These are phyloP conservation scores for Aspergillus sclerotioniger DNA, from an alignment of 495 filamentous ascomycete species.

Conservation along the genomic window DNA sequence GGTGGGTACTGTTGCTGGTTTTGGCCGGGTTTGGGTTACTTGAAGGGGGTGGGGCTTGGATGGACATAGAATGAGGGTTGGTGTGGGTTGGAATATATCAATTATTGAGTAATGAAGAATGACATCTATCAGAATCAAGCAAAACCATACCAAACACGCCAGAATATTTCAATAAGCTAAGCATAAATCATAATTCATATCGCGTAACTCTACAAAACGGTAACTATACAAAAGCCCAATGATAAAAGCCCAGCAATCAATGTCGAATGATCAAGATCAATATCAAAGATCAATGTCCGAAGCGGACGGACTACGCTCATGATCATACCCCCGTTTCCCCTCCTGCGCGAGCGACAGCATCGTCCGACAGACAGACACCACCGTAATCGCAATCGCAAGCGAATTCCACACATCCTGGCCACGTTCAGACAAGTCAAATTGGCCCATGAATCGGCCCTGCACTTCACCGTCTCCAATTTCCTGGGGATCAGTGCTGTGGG, in stretches of 20 bases:
- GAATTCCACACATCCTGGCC: slow-evolving; percentile 51
- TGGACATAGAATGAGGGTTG: too few species aligned
- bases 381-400: slow-evolving; percentile 40
- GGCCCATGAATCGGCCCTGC: slow-evolving; percentile 31
- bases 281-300: slow-evolving; percentile 12
- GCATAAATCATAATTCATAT: too few species aligned
- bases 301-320: neutral
- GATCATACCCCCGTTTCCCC: slow-evolving; percentile 9
- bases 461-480: slow-evolving; percentile 6
- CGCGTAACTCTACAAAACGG: too few species aligned
- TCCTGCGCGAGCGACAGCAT: slow-evolving; percentile 31
- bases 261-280: neutral
- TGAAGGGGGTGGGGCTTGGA: too few species aligned
- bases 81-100: too few species aligned
- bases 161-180: too few species aligned
- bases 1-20: too few species aligned
- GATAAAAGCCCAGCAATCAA: neutral
- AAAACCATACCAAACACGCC: too few species aligned
- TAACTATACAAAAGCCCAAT: too few species aligned
- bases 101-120: too few species aligned
- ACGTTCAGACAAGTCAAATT: slow-evolving; percentile 38
- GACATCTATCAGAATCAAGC: too few species aligned
- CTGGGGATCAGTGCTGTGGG: slow-evolving; percentile 32
- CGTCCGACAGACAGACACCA: slow-evolving; percentile 37
- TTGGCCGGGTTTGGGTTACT: too few species aligned